Evolutionary conservation across 768 basidiomycete genomes (phyloP).

Genomic region (Rossbeevera mucosa): DNA sequence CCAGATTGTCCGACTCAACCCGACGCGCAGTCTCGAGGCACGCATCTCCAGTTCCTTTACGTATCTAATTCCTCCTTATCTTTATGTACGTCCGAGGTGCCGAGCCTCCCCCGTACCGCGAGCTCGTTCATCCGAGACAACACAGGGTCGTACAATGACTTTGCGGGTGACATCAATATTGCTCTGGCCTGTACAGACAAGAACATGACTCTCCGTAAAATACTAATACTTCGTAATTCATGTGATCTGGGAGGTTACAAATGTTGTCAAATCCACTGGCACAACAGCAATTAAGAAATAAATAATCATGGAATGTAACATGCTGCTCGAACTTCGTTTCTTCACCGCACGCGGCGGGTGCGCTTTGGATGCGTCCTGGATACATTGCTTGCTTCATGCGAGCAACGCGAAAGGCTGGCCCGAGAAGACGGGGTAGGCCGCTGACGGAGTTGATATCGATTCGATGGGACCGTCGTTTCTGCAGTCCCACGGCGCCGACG

Average conservation of each 20-base stretch:
- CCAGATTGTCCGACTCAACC: slow-evolving; percentile 3
- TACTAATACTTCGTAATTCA: background rate
- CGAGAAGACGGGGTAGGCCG: slow-evolving; percentile 20
- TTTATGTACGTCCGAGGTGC: slow-evolving; percentile 5
- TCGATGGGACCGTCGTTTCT: slow-evolving; percentile 7
- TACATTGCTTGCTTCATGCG: slow-evolving; percentile 11
- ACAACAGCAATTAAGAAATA: slow-evolving; percentile 38
- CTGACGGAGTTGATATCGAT: slow-evolving; percentile 30
- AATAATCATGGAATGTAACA: slow-evolving; percentile 17
- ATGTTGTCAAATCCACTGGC: slow-evolving; percentile 8
- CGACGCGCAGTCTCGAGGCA: background rate
- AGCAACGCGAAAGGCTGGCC: slow-evolving; percentile 16
- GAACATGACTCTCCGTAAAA: background rate
- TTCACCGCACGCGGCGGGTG: slow-evolving; percentile 13
- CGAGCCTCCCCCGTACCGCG: background rate
- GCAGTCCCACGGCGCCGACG: slow-evolving; percentile 8
- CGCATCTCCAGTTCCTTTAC: background rate
- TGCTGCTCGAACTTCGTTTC: background rate
- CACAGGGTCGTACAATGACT: background rate
- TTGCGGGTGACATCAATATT: background rate
- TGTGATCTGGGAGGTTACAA: background rate
- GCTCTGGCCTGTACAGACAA: background rate
- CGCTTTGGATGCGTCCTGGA: slow-evolving; percentile 14
- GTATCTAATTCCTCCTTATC: slow-evolving; percentile 3
- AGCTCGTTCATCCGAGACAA: background rate